A percentile compares a stretch with the other conserved stretches of the same genome.
Conservation (phyloP, 2,329 filamentous ascomycete genomes). For the Monosporascus sp. region DNA sequence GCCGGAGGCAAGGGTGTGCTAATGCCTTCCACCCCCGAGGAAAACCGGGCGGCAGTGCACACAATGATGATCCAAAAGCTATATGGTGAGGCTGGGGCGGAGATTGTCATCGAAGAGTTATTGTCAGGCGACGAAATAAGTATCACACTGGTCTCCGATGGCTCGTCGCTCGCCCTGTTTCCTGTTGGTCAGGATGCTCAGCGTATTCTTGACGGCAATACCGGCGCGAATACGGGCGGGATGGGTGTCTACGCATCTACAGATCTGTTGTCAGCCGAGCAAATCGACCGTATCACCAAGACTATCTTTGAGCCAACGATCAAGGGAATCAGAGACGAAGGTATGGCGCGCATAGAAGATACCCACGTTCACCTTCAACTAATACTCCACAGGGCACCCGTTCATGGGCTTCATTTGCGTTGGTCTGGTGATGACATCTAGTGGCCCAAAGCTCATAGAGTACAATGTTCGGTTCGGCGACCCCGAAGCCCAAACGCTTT, state of each 20-base stretch:
- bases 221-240: constrained; percentile 67
- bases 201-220: constrained; percentile 61
- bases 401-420: constrained; percentile 45
- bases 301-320: constrained; percentile 59
- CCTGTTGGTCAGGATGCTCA: constrained; percentile 72
- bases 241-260: constrained; percentile 72
- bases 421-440: constrained; percentile 83
- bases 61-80: constrained; percentile 64
- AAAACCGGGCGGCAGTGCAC: constrained; percentile 56
- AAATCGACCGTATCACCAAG: constrained; percentile 52
- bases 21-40: constrained; percentile 38
- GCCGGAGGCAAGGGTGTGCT: constrained; percentile 66
- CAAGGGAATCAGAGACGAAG: constrained; percentile 52
- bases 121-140: constrained; percentile 65
- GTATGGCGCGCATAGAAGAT: no score
- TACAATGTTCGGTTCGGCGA: constrained; percentile 94
- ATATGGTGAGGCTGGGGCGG: constrained; percentile 61
- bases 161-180: constrained; percentile 56
- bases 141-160: constrained; percentile 64
- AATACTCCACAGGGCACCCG: constrained; percentile 27
- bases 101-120: constrained; percentile 69
- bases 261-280: constrained; percentile 43
- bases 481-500: constrained; percentile 76
- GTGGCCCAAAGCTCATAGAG: constrained; percentile 77
- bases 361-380: no score